Evolutionary conservation across 805 yeast genomes (phyloP).

Genomic region (Spathaspora hagerdaliae): DNA sequence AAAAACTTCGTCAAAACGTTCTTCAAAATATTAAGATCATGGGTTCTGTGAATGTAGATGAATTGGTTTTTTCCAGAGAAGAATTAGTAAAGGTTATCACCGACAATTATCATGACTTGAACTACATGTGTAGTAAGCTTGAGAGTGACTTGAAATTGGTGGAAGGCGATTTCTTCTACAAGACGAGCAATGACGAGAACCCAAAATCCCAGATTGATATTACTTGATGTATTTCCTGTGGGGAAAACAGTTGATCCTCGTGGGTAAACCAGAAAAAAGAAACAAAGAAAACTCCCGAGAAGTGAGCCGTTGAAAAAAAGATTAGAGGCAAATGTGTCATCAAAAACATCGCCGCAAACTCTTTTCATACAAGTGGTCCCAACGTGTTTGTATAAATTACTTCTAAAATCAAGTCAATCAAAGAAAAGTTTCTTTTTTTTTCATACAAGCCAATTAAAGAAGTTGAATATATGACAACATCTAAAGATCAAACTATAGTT

Average conservation of each 20-base stretch:
- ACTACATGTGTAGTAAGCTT: slow-evolving; percentile 15
- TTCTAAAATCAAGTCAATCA: no score
- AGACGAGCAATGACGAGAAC: neutral
- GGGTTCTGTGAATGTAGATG: neutral
- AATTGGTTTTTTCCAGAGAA: slow-evolving; percentile 8
- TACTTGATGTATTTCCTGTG: neutral
- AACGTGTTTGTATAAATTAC: no score
- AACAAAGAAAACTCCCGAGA: no score
- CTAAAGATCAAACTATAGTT: slow-evolving; percentile 4
- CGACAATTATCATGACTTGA: slow-evolving; percentile 19
- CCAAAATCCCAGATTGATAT: no score
- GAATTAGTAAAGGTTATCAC: slow-evolving; percentile 18
- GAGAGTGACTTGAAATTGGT: slow-evolving; percentile 17
- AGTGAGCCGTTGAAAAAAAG: no score
- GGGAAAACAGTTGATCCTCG: no score
- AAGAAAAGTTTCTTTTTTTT: no score
- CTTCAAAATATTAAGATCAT: neutral
- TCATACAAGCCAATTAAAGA: no score
- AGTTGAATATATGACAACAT: neutral
- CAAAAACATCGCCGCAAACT: no score
- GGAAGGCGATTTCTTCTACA: slow-evolving; percentile 21
- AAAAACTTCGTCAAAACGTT: neutral
- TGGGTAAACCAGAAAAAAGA: no score
- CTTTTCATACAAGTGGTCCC: no score
- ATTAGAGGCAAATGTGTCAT: no score